phyloP scores from a whole-genome alignment of 192 early-diverging fungal species.

The Pilaira anomala region DNA sequence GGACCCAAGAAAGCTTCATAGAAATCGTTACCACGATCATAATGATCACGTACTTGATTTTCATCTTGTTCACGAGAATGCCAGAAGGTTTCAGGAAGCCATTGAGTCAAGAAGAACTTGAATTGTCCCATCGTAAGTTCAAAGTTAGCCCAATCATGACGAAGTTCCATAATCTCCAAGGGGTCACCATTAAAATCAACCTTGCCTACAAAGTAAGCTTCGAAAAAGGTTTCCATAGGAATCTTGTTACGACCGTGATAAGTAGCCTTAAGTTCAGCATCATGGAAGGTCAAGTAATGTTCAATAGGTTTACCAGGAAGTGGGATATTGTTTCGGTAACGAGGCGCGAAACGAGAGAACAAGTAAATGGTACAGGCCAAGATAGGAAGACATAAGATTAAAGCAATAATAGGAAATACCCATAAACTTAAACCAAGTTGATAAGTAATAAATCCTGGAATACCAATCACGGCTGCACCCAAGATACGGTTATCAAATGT shows the following conservation, averaged over 20 bases:
- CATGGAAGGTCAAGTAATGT: constrained; percentile 88
- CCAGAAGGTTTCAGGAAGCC: constrained; percentile 97
- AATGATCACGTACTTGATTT: constrained; percentile 96
- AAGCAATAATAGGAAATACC: constrained; percentile 56
- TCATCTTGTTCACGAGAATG: constrained; percentile 98
- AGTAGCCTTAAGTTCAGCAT: constrained; percentile 65
- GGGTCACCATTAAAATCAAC: constrained; percentile 90
- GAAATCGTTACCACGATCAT: constrained; percentile 98
- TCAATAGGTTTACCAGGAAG: constrained; percentile 81
- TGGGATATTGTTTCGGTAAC: constrained; percentile 61
- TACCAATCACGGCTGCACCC: constrained; percentile 52
- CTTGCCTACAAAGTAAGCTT: constrained; percentile 94
- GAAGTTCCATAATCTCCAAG: constrained; percentile 81
- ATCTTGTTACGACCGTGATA: constrained; percentile 85
- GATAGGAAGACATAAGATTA: constrained; percentile 65
- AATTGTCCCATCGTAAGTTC: constrained; percentile 78
- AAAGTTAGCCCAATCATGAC: constrained; percentile 95
- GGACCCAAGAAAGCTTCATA: constrained; percentile 92
- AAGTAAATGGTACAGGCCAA: constrained; percentile 69
- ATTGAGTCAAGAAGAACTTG: constrained; percentile 92
- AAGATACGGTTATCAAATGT: constrained; percentile 76
- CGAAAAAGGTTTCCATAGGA: constrained; percentile 97
- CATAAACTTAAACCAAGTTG: constrained; percentile 61
- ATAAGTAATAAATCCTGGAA: constrained; percentile 66
- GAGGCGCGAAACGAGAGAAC: constrained; percentile 62